phyloP scores from a whole-genome alignment of 352 stramenopile genomes.

The Globisporangium takayamanum region DNA sequence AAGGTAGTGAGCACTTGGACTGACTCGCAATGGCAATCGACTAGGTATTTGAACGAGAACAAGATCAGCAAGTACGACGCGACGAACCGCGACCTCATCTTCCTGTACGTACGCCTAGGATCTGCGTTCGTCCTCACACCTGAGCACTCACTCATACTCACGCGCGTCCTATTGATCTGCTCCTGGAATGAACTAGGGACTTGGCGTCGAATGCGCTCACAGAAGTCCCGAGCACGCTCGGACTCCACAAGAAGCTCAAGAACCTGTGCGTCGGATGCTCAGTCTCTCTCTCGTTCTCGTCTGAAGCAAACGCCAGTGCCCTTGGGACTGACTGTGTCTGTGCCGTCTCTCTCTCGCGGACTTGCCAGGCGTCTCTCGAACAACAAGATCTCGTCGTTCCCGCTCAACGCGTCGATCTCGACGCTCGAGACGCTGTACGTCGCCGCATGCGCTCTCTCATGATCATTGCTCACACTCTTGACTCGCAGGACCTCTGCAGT shows the following conservation, averaged over 20 bases:
- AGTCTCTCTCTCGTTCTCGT: background rate
- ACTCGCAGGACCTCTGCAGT: background rate
- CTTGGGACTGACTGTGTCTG: background rate
- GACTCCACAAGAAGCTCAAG: constrained; percentile 7
- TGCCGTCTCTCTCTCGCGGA: too few species aligned
- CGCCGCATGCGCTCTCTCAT: background rate
- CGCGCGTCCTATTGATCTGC: background rate
- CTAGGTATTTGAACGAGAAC: constrained; percentile 5
- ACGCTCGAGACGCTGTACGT: constrained; percentile 2
- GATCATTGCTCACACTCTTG: background rate
- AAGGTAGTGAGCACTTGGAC: background rate
- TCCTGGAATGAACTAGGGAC: background rate
- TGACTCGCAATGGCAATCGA: background rate
- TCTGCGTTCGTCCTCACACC: background rate
- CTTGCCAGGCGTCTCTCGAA: background rate
- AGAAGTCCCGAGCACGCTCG: background rate
- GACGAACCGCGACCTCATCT: constrained; percentile 4
- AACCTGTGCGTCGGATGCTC: background rate
- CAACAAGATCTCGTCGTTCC: constrained; percentile 6
- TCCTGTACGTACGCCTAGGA: background rate
- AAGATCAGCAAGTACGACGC: constrained; percentile 5
- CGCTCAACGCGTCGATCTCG: constrained; percentile 1
- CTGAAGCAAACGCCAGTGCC: too few species aligned
- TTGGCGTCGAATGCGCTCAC: background rate
- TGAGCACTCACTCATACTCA: background rate